Evolutionary conservation across 2,329 filamentous ascomycete species (phyloP).

Genomic region (Magnaporthiopsis incrustans): DNA sequence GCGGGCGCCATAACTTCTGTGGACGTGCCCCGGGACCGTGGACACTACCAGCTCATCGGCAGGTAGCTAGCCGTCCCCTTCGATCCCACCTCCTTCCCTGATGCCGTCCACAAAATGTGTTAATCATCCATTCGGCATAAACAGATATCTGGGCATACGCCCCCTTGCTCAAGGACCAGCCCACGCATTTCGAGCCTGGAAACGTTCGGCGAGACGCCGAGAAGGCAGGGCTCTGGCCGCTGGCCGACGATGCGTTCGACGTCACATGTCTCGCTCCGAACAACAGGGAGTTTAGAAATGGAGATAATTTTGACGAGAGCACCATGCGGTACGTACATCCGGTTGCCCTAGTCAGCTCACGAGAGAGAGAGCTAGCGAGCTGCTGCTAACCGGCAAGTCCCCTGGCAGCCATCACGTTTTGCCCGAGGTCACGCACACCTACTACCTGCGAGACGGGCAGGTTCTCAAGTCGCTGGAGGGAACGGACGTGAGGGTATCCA

Average conservation of each 20-base stretch:
- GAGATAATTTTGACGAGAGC: constrained; percentile 9
- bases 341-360: too few species aligned
- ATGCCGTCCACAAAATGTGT: not conserved
- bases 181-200: constrained; percentile 8
- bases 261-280: constrained; percentile 18
- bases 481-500: constrained; percentile 10
- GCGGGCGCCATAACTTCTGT: constrained; percentile 9
- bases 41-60: constrained; percentile 16
- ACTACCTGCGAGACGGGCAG: constrained; percentile 15
- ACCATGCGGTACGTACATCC: not conserved
- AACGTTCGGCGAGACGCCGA: constrained; percentile 11
- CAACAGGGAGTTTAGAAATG: constrained; percentile 13
- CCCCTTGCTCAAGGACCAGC: constrained; percentile 13
- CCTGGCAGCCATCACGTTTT: constrained; percentile 14
- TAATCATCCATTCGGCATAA: not conserved
- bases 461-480: constrained; percentile 12
- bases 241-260: constrained; percentile 14
- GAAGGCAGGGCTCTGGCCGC: constrained; percentile 11
- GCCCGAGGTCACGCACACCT: constrained; percentile 13
- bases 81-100: not conserved
- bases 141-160: constrained; percentile 10
- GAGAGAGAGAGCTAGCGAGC: too few species aligned
- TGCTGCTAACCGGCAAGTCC: too few species aligned
- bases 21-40: constrained; percentile 14
- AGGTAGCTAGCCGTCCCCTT: constrained; percentile 9